Percentiles rank a stretch among this genome's conserved stretches.
Conservation (phyloP, 495 filamentous ascomycete genomes). For the Trichoderma reesei region DNA sequence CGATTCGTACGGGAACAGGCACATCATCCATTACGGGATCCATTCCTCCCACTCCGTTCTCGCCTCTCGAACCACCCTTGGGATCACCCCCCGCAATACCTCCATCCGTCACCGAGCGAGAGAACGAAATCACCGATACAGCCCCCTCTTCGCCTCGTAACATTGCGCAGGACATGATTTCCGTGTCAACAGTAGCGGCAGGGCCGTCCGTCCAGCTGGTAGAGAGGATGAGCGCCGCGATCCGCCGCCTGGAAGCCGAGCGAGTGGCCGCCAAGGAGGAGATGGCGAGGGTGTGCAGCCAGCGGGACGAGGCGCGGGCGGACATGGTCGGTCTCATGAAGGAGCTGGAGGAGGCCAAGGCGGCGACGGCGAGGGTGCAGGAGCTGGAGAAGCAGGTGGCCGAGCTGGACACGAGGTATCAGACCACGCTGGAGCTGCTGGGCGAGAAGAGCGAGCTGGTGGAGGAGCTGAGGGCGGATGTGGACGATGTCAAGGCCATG, state of each 20-base stretch:
- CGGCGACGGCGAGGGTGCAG: conserved; percentile 46
- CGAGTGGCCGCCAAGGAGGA: conserved; percentile 81
- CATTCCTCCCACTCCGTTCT: background rate
- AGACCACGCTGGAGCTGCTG: conserved; percentile 86
- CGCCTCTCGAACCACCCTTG: conserved; percentile 18
- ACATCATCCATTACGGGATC: conserved; percentile 12
- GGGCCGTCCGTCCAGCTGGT: conserved; percentile 93
- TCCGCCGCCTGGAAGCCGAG: conserved; percentile 84
- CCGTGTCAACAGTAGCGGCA: conserved; percentile 76
- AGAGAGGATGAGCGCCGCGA: conserved; percentile 89
- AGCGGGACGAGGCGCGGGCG: conserved; percentile 82
- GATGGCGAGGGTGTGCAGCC: conserved; percentile 61
- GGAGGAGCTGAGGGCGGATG: conserved; percentile 81
- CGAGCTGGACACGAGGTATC: conserved; percentile 61
- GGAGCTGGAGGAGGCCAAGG: conserved; percentile 63
- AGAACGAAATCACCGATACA: conserved; percentile 54
- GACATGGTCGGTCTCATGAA: conserved; percentile 85
- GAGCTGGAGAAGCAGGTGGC: conserved; percentile 56
- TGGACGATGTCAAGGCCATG: conserved; percentile 87
- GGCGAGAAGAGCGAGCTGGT: conserved; percentile 95
- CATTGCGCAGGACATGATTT: conserved; percentile 78
- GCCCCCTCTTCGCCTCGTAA: conserved; percentile 57
- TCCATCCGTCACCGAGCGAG: conserved; percentile 43
- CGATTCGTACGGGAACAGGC: conserved; percentile 25
- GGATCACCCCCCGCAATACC: conserved; percentile 19